A percentile compares a stretch with the other conserved stretches of the same genome.
These are phyloP conservation scores for Hanseniaspora sp. DNA, from an alignment of 1,139 yeast species.

Conservation along the genomic window DNA sequence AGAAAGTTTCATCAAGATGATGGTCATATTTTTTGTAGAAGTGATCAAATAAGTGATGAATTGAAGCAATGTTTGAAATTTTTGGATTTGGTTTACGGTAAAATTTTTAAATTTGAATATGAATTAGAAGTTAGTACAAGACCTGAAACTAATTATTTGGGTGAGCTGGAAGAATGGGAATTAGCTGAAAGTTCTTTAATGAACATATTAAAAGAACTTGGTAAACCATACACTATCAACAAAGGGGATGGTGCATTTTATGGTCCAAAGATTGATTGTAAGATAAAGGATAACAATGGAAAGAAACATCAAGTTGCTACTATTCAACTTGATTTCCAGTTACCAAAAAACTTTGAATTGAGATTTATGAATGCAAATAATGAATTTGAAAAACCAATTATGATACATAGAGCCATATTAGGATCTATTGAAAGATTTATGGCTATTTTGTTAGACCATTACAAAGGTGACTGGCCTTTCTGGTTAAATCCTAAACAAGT, in stretches of 20 bases:
- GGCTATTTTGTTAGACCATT: slow-evolving; percentile 84
- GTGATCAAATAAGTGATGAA: slow-evolving; percentile 70
- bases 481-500: slow-evolving; percentile 97
- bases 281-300: slow-evolving; percentile 69
- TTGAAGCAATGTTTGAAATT: slow-evolving; percentile 63
- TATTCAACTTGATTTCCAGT: slow-evolving; percentile 86
- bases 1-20: slow-evolving; percentile 97
- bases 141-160: slow-evolving; percentile 73
- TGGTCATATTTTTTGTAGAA: slow-evolving; percentile 89
- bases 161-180: slow-evolving; percentile 75
- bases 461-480: slow-evolving; percentile 94
- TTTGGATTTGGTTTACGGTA: slow-evolving; percentile 60
- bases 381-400: slow-evolving; percentile 55
- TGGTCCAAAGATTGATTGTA: slow-evolving; percentile 89
- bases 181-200: slow-evolving; percentile 66
- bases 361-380: slow-evolving; percentile 49
- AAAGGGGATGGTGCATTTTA: slow-evolving; percentile 97
- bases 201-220: slow-evolving; percentile 50
- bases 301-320: slow-evolving; percentile 94
- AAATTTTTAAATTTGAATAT: slow-evolving; percentile 55
- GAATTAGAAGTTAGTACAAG: slow-evolving; percentile 40
- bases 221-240: slow-evolving; percentile 59
- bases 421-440: slow-evolving; percentile 90
- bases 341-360: slow-evolving; percentile 75
- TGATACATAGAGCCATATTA: slow-evolving; percentile 90